Conservation (phyloP, 441 rosid genomes). For the Cnidoscolus chayamansa region DNA sequence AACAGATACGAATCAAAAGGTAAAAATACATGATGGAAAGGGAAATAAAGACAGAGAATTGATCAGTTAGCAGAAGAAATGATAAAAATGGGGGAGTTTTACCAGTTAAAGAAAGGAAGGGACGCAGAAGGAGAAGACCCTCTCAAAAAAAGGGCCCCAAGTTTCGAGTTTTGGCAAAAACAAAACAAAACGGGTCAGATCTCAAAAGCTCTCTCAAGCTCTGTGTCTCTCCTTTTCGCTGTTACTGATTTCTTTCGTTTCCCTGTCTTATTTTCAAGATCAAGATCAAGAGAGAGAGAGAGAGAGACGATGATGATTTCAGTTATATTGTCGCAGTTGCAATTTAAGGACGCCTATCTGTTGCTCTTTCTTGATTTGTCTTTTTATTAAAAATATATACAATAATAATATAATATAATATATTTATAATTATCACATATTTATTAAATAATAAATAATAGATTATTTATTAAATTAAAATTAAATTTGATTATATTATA, state of each 20-base stretch:
- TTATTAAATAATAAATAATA: too few relatives aligned
- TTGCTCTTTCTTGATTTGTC: too few relatives aligned
- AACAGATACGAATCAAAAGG: background rate
- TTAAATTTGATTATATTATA: too few relatives aligned
- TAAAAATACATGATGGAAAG: background rate
- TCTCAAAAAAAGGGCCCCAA: slow-evolving; percentile 28
- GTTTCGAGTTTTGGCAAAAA: slow-evolving; percentile 20
- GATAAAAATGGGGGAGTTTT: slow-evolving; percentile 3
- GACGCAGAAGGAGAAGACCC: slow-evolving; percentile 28
- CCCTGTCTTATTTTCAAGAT: too few relatives aligned
- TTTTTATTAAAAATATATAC: too few relatives aligned
- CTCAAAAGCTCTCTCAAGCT: slow-evolving; percentile 18
- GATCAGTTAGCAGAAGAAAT: background rate
- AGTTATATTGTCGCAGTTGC: too few relatives aligned
- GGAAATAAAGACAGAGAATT: background rate
- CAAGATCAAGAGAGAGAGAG: too few relatives aligned
- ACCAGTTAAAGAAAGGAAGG: slow-evolving; percentile 18
- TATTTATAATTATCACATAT: too few relatives aligned
- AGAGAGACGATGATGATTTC: too few relatives aligned
- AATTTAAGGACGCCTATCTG: too few relatives aligned
- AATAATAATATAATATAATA: too few relatives aligned
- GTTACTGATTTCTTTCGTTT: slow-evolving; percentile 5
- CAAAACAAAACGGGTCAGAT: slow-evolving; percentile 25
- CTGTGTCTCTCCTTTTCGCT: slow-evolving; percentile 8
- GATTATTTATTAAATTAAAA: too few relatives aligned